Evolutionary conservation across 371 early-diverging fungal genomes (phyloP), one percentile per base, ranked within the genome.

Genomic region (Rhizopus sp.): DNA sequence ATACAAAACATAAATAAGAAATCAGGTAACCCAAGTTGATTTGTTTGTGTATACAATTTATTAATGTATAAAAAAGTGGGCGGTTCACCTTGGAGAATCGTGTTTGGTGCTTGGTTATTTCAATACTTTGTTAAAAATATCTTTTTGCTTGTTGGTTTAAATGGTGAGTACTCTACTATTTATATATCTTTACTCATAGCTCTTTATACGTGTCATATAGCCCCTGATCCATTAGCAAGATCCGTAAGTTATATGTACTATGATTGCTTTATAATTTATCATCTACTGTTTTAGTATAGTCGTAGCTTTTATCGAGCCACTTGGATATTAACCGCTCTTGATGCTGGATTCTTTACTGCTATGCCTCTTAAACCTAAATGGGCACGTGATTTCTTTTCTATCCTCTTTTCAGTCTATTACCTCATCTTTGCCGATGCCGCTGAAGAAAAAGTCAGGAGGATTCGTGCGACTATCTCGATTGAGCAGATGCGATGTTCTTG

Each of bases 271-370:
- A 34, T n/a, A 37, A 13, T 39, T 41, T 50, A 31, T 38, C 40
- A 54, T 34, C 15, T 15, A 10, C 37, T 57, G 15, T 63, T 62
- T 52, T 81, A 95, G 83, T 98, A 98, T 80, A 93, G 88, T 42
- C 85, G 90, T 7, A 92, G 87, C 69, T 98, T 90, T 72, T 97
- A 92, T 64, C 87, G 98, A 17, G 95, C 94, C 2, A 88, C 95
- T 1, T 95, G 93, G 92, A 80, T 97, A 39, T 63, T 94, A 59
- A 93, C 93, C 6, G 93, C 93, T 2, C 69, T 96, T 30, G 97
- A 98, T 65, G 98, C 97, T 3, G 98, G 97, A 0, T 97, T 96
- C 69, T 88, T 94, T 66, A 95, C 96, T 3, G 94, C 95, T 8
- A 92, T 93, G 90, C 68, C 80, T 34, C 75, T 96, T 29, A 79